Evolutionary conservation across 1,284 basidiomycete genomes (phyloP).

Genomic region (Rhodofomes roseus): DNA sequence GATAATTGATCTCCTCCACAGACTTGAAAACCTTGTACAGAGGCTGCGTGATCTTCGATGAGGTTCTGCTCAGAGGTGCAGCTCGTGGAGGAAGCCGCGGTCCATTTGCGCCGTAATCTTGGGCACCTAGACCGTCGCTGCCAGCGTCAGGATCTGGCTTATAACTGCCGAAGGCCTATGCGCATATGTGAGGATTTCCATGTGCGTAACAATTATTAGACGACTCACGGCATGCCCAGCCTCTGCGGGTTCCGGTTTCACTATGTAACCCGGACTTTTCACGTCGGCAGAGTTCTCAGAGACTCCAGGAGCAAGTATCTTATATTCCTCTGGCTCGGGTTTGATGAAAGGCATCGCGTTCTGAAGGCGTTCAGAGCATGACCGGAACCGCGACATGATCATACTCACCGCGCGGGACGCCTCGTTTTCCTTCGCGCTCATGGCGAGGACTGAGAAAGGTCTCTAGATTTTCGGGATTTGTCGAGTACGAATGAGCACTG

Average conservation of each 20-base stretch:
- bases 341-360: conserved; percentile 30
- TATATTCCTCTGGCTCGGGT: conserved; percentile 37
- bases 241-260: conserved; percentile 11
- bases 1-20: conserved; percentile 42
- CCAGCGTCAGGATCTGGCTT: conserved; percentile 32
- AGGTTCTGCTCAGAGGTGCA: background rate
- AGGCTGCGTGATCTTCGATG: conserved; percentile 3
- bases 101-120: background rate
- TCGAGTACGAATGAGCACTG: background rate
- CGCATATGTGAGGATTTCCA: background rate
- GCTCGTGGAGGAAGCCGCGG: background rate
- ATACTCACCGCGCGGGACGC: background rate
- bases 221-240: conserved; percentile 3
- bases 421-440: conserved; percentile 30
- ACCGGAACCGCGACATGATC: background rate
- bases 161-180: conserved; percentile 9
- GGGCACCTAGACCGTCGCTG: conserved; percentile 5
- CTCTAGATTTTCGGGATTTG: background rate
- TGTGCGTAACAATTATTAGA: background rate
- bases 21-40: conserved; percentile 22
- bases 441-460: conserved; percentile 2
- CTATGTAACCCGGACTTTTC: background rate
- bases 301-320: conserved; percentile 23
- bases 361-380: conserved; percentile 8
- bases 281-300: conserved; percentile 11